Evolutionary conservation across 2,329 filamentous ascomycete species (phyloP).

Genomic region (Xylaria sp.): DNA sequence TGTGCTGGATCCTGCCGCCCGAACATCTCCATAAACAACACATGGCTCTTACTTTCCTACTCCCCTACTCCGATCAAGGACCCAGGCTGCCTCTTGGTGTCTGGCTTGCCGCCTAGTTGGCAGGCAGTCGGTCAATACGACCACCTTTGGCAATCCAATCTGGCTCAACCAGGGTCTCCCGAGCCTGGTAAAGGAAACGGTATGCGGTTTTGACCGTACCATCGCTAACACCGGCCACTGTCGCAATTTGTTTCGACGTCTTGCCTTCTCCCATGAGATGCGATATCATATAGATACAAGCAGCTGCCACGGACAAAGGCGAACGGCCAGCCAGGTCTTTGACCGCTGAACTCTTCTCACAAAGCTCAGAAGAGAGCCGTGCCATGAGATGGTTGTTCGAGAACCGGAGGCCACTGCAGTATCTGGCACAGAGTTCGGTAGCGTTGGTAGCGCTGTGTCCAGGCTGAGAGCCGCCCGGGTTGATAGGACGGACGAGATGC

Average conservation of each 20-base stretch:
- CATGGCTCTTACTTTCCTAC: no score
- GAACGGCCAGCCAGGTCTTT: conserved; percentile 86
- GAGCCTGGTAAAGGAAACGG: conserved; percentile 73
- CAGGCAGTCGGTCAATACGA: conserved; percentile 65
- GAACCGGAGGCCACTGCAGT: conserved; percentile 75
- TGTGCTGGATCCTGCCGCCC: background rate
- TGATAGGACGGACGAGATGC: conserved; percentile 65
- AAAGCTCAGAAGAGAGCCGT: conserved; percentile 73
- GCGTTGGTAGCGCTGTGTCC: conserved; percentile 73
- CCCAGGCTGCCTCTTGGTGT: background rate
- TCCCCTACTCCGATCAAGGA: background rate
- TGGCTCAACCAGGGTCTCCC: conserved; percentile 67
- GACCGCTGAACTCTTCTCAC: conserved; percentile 68
- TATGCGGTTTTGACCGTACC: conserved; percentile 96
- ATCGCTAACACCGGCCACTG: conserved; percentile 84
- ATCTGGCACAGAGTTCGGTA: conserved; percentile 80
- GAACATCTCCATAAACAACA: background rate
- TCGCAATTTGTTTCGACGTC: conserved; percentile 79
- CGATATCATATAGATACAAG: conserved; percentile 94
- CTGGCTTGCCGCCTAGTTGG: conserved; percentile 37
- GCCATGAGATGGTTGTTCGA: conserved; percentile 68
- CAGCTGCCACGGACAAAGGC: conserved; percentile 86
- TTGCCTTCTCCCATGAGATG: conserved; percentile 76
- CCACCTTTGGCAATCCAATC: conserved; percentile 69
- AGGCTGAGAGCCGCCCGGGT: conserved; percentile 8